Conservation (phyloP, 2,329 filamentous ascomycete genomes). For the Pezicula radicicola region DNA sequence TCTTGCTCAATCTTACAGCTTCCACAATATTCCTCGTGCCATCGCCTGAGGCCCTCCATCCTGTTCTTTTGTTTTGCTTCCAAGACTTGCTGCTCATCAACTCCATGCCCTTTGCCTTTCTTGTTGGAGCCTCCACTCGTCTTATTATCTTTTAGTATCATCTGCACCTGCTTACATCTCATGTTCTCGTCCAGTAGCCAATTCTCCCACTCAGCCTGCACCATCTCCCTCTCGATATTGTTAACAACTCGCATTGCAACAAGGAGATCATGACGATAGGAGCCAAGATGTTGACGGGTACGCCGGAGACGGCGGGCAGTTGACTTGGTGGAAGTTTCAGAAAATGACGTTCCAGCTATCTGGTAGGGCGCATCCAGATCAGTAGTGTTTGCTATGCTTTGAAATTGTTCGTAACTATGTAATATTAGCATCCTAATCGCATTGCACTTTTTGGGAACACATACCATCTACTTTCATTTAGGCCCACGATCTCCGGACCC, state of each 20-base stretch:
- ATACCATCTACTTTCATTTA: slow-evolving; percentile 47
- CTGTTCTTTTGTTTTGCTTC: slow-evolving; percentile 21
- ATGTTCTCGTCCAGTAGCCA: slow-evolving; percentile 80
- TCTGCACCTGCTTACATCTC: slow-evolving; percentile 64
- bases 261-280: slow-evolving; percentile 84
- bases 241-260: slow-evolving; percentile 91
- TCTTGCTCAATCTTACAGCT: slow-evolving; percentile 46
- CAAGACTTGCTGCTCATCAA: slow-evolving; percentile 13
- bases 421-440: slow-evolving; percentile 10
- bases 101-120: slow-evolving; percentile 16
- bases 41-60: slow-evolving; percentile 45
- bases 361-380: slow-evolving; percentile 57
- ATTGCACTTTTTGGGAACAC: slow-evolving; percentile 11
- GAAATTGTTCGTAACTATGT: slow-evolving; percentile 57
- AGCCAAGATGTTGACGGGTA: slow-evolving; percentile 78
- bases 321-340: slow-evolving; percentile 46
- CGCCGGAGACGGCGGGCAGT: slow-evolving; percentile 65
- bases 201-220: slow-evolving; percentile 87
- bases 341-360: slow-evolving; percentile 45
- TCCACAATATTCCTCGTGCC: slow-evolving; percentile 60
- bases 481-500: slow-evolving; percentile 12
- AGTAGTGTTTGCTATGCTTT: slow-evolving; percentile 52
- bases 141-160: slow-evolving; percentile 37
- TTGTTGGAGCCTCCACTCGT: slow-evolving; percentile 19
- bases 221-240: slow-evolving; percentile 79